Evolutionary conservation across 2,329 filamentous ascomycete species (phyloP), one percentile per base, ranked within the genome.

Genomic region (Epichloe amarillans): DNA sequence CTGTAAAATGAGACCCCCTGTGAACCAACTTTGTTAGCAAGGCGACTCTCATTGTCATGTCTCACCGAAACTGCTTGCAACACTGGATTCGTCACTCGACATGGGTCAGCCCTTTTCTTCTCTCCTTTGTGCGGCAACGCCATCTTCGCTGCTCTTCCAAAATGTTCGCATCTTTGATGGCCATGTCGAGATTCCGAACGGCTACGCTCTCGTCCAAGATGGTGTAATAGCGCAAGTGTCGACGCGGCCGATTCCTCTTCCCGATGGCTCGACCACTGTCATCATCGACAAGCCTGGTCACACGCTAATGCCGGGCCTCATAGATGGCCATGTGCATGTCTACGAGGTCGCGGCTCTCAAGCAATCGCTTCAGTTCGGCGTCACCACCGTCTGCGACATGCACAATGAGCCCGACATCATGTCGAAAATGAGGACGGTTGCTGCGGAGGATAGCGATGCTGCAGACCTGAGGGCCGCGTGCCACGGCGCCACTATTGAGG

Each of bases 371-470:
- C 63, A 67, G 2, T 76, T 76, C 49, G 73, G 74, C 2, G 68
- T 76, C 11, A 77, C 73, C 0, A 77, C 74, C 1, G 70, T 75
- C 3, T 70, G 69, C 49, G 73, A 76, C 38, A 72, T 76, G 71
- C 69, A 73, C 39, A 69, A 68, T 14, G 65, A 69, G 47, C 56
- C 61, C 3, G 55, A 48, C 19, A 62, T 65, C 51, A 64, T 66
- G 15, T 54, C 56, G 40, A 62, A 61, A 44, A 56, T 67, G 19
- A 60, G 58, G 26, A 60, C 59, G 53, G 58, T 62, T 37, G 54
- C 54, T 8, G 46, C 39, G 8, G 52, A 47, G 0, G 55, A 55
- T 36, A 38, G 55, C 49, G 58, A 74, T 57, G 53, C 62, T 10
- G 71, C 73, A 6, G 70, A 73, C 50, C 67, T 76, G 57, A 77